Base-by-base conservation (phyloP, 148 eudicot species). In the Camellia japonica region DNA sequence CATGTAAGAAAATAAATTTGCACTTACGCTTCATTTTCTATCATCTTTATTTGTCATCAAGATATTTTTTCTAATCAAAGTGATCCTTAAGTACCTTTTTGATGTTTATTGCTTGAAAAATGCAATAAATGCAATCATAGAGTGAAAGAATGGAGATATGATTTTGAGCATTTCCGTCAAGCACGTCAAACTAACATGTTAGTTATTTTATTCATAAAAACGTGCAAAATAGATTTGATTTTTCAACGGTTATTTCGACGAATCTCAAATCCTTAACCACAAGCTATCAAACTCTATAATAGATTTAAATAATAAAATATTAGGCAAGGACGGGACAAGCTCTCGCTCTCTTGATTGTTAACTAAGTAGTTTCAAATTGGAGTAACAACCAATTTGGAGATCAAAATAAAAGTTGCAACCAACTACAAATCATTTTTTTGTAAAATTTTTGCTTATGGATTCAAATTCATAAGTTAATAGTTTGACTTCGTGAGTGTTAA, bases 141-240 rank as follows among this genome's bases (percentile, higher is more conserved):
- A 58, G 16, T 8, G 16, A 71, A 0, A 71, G 78, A 56, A 58
- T 73, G 72, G n/a, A 82, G 83, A 0, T 82, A 83, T 12, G 81
- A 80, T 46, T 82, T 79, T 0, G 16, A 15, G 61, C 61, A 9
- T 15, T 8, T 8, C 10, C 10, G 0, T 8, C 10, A 15, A 8
- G 12, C 16, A 15, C 12, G 12, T 8, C 0, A 9, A 9, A 8
- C 12, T 58, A 9, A 58, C 10, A 58, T 15, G 12, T 15, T 8
- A 9, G 10, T 1, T 58, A 15, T 8, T 8, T 15, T 8, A 8
- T 58, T 9, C 10, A 15, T 9, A 58, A 58, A 9, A 58, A 58
- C 61, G 16, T 8, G 16, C 16, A 58, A 15, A 58, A 58, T 9
- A 15, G 10, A 9, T 8, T 9, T 9, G 61, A 58, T 15, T 8